A percentile compares a stretch with the other conserved stretches of the same genome.
These are phyloP conservation scores for Acacia melanoxylon DNA, from an alignment of 306 rosid species.

Conservation along the genomic window DNA sequence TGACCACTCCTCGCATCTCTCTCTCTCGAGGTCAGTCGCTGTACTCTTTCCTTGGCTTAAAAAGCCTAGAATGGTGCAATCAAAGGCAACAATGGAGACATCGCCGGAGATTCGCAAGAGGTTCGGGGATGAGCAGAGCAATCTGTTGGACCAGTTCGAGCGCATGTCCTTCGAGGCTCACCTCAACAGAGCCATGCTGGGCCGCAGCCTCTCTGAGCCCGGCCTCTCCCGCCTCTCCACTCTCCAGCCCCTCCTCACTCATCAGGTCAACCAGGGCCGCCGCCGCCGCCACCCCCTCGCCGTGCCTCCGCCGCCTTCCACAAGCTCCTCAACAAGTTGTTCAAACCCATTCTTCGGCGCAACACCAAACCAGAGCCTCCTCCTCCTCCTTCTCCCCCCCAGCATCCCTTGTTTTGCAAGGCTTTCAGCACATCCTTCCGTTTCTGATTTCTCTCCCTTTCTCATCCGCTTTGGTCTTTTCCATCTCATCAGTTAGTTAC, in stretches of 20 bases:
- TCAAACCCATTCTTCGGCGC: constrained; percentile 52
- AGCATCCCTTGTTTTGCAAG: constrained; percentile 61
- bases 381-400: too few relatives aligned
- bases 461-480: background rate
- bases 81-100: constrained; percentile 39
- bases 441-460: constrained; percentile 30
- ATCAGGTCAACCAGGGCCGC: constrained; percentile 40
- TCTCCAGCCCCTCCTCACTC: constrained; percentile 33
- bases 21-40: background rate
- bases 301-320: constrained; percentile 43
- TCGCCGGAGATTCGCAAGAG: constrained; percentile 46
- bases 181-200: constrained; percentile 67
- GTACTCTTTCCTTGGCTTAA: background rate
- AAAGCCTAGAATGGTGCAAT: background rate
- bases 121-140: constrained; percentile 89
- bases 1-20: constrained; percentile 23
- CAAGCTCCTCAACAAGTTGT: constrained; percentile 59
- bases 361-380: constrained; percentile 38
- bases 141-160: constrained; percentile 77
- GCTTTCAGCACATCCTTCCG: constrained; percentile 66
- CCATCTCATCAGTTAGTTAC: background rate
- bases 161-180: constrained; percentile 62
- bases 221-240: constrained; percentile 30
- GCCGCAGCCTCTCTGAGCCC: constrained; percentile 69
- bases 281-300: constrained; percentile 14